Evolutionary conservation across 306 rosid genomes (phyloP), one percentile per base, ranked within the genome.

Genomic region (Ceratonia siliqua): DNA sequence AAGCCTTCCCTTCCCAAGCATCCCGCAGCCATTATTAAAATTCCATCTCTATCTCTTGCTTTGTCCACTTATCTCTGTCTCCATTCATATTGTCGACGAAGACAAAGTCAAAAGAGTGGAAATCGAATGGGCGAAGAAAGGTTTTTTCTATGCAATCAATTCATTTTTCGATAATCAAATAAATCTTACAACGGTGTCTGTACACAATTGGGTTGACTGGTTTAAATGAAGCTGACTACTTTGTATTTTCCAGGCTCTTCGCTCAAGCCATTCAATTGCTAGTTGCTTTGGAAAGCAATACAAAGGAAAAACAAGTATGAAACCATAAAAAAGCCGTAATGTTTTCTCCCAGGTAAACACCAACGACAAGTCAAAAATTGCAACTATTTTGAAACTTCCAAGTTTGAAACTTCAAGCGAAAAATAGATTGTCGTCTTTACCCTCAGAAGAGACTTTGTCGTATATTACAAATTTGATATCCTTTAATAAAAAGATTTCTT

Each of bases 401-500:
- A 43, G 45, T 64, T 81, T 43, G 78, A 81, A 54, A 64, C 21
- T 81, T 76, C 63, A 76, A 63, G 7, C 82, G 24, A 33, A 61
- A 62, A 22, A 4, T 38, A 38, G 43, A 1, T 38, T 38, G 43
- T 38, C 43, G 0, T 30, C 17, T 14, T 57, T 17, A 62, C 4
- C 4, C 32, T 28, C 4, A n/a, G n/a, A 45, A 12, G 13, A 3
- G 4, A 36, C 46, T 62, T 17, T 18, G 68, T 36, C 48, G 8
- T 0, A 5, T 24, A 17, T 62, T 28, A 28, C 2, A 28, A 28
- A 28, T 28, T 28, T 28, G 32, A 28, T 28, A 2, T 28, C 32
- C 4, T 28, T 28, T 1, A 28, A 28, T 28, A 28, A 28, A 28
- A 28, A 28, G 4, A 28, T 28, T 28, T 28, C 32, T 28, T 28